phyloP scores from a whole-genome alignment of 108 stramenopile species.

The Aurantiochytrium sp. region DNA sequence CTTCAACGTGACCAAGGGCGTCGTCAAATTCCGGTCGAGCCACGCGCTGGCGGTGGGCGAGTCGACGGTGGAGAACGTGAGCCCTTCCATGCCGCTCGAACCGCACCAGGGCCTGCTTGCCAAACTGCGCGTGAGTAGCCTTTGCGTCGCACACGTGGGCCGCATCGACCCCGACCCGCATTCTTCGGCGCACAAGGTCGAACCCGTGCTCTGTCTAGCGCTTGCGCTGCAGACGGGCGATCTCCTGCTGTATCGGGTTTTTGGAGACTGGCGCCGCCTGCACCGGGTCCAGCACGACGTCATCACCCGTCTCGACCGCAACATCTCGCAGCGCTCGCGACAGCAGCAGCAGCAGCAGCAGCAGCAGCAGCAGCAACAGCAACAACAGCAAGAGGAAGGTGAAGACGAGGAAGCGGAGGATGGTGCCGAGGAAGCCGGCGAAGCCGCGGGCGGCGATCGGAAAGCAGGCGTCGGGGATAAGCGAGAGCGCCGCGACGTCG shows the following conservation, averaged over 20 bases:
- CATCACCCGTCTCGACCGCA: neutral
- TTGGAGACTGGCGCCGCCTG: neutral
- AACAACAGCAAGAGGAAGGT: neutral
- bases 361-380: neutral
- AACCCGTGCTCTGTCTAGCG: neutral
- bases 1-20: neutral
- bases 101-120: constrained; percentile 2
- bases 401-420: neutral
- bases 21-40: neutral
- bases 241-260: neutral
- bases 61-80: neutral
- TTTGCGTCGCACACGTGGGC: neutral
- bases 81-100: neutral
- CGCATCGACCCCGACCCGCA: constrained; percentile 3
- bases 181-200: neutral
- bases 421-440: neutral
- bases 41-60: constrained; percentile 7
- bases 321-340: neutral
- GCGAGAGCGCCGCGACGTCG: neutral
- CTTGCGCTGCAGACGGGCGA: neutral
- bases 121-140: neutral
- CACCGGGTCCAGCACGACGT: neutral
- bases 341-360: neutral
- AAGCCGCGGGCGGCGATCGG: neutral
- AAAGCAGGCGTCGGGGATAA: neutral